Evolutionary conservation across 352 stramenopile genomes (phyloP).

Genomic region (Pythium diclinum): DNA sequence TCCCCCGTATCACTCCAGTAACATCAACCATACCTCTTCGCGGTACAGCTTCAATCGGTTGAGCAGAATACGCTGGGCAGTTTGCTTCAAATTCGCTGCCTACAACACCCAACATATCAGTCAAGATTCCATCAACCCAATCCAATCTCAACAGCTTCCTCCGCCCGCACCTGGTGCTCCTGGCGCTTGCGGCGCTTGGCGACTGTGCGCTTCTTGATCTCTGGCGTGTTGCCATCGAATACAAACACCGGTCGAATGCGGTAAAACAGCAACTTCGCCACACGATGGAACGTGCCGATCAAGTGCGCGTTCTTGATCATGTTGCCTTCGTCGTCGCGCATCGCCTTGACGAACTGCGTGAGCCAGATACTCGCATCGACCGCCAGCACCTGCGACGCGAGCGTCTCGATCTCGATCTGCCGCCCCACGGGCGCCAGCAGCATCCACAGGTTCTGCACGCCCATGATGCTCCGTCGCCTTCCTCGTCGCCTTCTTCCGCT

Average conservation of each 20-base stretch:
- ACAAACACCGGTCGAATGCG: conserved; percentile 98
- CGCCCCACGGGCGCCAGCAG: conserved; percentile 95
- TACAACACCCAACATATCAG: conserved; percentile 19
- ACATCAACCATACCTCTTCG: conserved; percentile 38
- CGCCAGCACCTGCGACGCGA: conserved; percentile 94
- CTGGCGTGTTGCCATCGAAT: conserved; percentile 97
- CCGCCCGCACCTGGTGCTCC: conserved; percentile 41
- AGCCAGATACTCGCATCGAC: conserved; percentile 99
- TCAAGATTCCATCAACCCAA: conserved; percentile 8
- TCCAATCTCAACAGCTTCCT: conserved; percentile 1
- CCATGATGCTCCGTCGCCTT: conserved; percentile 73
- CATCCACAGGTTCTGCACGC: conserved; percentile 98
- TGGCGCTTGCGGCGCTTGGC: conserved; percentile 59
- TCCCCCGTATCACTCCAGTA: not conserved
- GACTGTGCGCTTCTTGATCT: conserved; percentile 93
- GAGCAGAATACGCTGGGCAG: conserved; percentile 94
- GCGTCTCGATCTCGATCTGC: conserved; percentile 97
- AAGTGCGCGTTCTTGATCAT: conserved; percentile 96
- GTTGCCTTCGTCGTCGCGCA: conserved; percentile 93
- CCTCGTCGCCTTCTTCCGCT: too few relatives aligned
- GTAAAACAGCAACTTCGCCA: conserved; percentile 95
- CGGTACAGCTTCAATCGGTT: conserved; percentile 77
- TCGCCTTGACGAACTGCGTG: conserved; percentile 99
- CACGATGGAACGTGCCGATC: conserved; percentile 91
- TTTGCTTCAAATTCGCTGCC: conserved; percentile 85